phyloP scores from a whole-genome alignment of 371 early-diverging fungal species.

The Spiromyces aspiralis region DNA sequence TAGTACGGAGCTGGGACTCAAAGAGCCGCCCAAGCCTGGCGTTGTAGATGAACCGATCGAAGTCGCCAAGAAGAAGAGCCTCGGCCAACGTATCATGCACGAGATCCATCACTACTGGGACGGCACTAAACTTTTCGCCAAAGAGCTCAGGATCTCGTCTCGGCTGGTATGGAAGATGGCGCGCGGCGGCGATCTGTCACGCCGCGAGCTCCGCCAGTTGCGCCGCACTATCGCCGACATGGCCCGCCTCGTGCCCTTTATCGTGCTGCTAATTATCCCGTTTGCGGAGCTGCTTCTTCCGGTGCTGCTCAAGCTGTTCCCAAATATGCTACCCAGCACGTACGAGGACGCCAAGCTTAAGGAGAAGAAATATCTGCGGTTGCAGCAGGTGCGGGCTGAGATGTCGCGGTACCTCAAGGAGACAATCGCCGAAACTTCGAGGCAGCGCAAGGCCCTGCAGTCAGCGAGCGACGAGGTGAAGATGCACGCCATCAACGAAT shows the following conservation, averaged over 20 bases:
- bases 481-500: background rate
- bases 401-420: conserved; percentile 91
- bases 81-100: conserved; percentile 67
- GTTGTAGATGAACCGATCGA: too few relatives aligned
- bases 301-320: conserved; percentile 83
- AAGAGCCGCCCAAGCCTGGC: too few relatives aligned
- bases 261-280: conserved; percentile 81
- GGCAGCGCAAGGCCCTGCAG: conserved; percentile 1
- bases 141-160: conserved; percentile 75
- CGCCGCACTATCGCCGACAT: conserved; percentile 73
- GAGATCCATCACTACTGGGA: conserved; percentile 91
- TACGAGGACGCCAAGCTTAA: conserved; percentile 66
- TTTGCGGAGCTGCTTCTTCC: conserved; percentile 90
- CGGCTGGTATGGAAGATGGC: conserved; percentile 58
- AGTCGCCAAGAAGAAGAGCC: conserved; percentile 41
- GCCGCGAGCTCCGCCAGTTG: conserved; percentile 80
- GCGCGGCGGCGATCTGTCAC: conserved; percentile 59
- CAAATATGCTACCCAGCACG: conserved; percentile 92
- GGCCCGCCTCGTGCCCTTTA: conserved; percentile 78
- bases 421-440: conserved; percentile 70
- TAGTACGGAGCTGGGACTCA: too few relatives aligned
- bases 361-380: conserved; percentile 81
- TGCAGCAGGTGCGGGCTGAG: conserved; percentile 76
- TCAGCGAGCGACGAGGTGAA: background rate
- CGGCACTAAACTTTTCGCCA: conserved; percentile 79